A percentile compares a stretch with the other conserved stretches of the same genome.
Evolutionary conservation across 768 basidiomycete species (phyloP).

Genomic region (Tylopilus plumbeoviolaceoides): DNA sequence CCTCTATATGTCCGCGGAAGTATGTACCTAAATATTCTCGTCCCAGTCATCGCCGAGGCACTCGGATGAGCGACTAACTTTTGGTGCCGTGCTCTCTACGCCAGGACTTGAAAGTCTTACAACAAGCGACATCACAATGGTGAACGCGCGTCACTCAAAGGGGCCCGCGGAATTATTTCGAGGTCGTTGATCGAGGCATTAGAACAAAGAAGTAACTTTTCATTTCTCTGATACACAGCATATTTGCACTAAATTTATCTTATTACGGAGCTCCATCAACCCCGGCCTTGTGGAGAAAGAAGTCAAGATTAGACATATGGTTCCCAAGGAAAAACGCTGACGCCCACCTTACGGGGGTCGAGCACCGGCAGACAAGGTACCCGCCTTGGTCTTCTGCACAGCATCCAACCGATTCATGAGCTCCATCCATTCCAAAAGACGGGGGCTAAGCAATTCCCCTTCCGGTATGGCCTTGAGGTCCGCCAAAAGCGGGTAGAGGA

Average conservation of each 20-base stretch:
- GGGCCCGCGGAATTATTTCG: neutral
- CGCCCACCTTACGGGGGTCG: slow-evolving; percentile 13
- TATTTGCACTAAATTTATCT: neutral
- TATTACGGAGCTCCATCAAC: neutral
- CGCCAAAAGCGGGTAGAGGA: slow-evolving; percentile 30
- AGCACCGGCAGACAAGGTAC: slow-evolving; percentile 26
- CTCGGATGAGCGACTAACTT: neutral
- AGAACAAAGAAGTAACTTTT: neutral
- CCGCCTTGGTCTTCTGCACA: slow-evolving; percentile 21
- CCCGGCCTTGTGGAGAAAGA: neutral
- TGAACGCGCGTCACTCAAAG: neutral
- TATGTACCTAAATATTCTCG: too few species aligned
- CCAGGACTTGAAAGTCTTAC: neutral
- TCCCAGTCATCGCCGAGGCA: neutral
- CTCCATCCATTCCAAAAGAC: slow-evolving; percentile 23
- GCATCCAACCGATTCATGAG: slow-evolving; percentile 24
- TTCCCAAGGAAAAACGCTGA: neutral
- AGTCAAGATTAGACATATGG: neutral
- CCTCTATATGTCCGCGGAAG: neutral
- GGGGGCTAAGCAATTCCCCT: slow-evolving; percentile 20
- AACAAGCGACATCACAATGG: neutral
- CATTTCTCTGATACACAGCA: neutral
- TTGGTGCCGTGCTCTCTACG: neutral
- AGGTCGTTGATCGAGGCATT: neutral
- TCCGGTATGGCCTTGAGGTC: slow-evolving; percentile 28